Base-by-base conservation (phyloP, 257 asterid species). In the Asclepias syriaca region DNA sequence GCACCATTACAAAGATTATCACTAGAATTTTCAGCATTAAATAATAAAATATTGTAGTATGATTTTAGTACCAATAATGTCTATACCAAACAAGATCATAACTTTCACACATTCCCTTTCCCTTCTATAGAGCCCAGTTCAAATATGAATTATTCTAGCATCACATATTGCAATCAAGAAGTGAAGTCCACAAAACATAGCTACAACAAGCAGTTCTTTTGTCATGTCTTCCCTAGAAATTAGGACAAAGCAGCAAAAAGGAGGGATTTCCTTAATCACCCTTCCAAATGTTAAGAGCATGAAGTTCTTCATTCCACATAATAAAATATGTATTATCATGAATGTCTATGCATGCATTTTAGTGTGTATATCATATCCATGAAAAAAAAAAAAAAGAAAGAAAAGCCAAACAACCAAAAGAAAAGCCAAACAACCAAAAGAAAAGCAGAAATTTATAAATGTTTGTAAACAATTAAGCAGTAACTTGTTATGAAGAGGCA, bases 1-100 rank as follows among this genome's bases (percentile, higher is more conserved):
- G 88, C 80, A 66, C 68, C 71, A 74, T 78, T 34, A 77, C 46
- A 69, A 82, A 43, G 64, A 58, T 63, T 53, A 77, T 59, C 65
- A 56, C 21, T 34, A 74, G 55, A 58, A 69, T 72, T 37, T 64
- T 22, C 50, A 32, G 45, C 32, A 14, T 29, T 32, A 34, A 64
- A 64, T 7, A 14, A 18, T 64, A 15, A 64, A 37, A 18, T 0
- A 19, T 3, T 37, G 29, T 2, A 64, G 3, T 18, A 64, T 8
- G 12, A 64, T 16, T 18, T 64, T 34, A 37, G 39, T 16, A 64
- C 7, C 9, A 45, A 51, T 18, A 64, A 21, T 61, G 13, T 6
- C 45, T 32, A 29, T 14, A 14, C 22, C 7, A 32, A 61, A 14
- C 39, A 32, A 60, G 34, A 60, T 29, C 22, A 15, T 32, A 32